Evolutionary conservation across 257 asterid genomes (phyloP), one percentile per base, ranked within the genome.

Genomic region (Capsicum rhomboideum): DNA sequence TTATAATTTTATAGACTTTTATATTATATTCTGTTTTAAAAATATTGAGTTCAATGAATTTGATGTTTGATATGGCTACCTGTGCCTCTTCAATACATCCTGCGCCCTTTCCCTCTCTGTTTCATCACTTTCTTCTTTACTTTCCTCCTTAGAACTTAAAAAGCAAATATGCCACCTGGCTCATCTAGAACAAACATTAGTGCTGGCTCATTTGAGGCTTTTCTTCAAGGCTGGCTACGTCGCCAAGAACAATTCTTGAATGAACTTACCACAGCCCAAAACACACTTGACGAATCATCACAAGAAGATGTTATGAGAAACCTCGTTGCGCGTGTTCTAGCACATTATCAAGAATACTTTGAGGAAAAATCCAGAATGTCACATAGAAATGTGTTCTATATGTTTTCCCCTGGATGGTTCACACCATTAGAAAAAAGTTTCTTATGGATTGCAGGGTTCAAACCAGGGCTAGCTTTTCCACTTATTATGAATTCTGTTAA

Each of bases 401-500:
- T 88, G 84, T 78, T 91, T 5, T 89, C 93, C 1, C 91, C 93
- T 44, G 82, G 92, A 14, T 93, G 97, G 95, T 88, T 91, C 14
- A 87, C 86, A 44, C 85, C 92, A 4, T 75, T 93, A 61, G 97
- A 93, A 83, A 89, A 86, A 9, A 67, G 90, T 6, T 61, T 86
- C 53, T 89, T 90, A 2, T 93, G 97, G 97, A 63, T 89, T 10
- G 86, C 92, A 0, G 95, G 95, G 13, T 91, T 89, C 85, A 53
- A 91, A 16, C 93, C 95, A 28, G 88, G 91, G 0, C 50, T 89
- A 21, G 90, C 89, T 0, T 87, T 89, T 63, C 83, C 85, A 2
- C 50, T 90, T 42, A 58, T 87, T 4, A 46, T 55, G 18, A 52
- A n/a, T 1, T 75, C 87, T 4, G 83, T 87, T 68, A 79, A 53